phyloP scores from a whole-genome alignment of 164 flowering plant genomes.

The Berberis vulgaris region DNA sequence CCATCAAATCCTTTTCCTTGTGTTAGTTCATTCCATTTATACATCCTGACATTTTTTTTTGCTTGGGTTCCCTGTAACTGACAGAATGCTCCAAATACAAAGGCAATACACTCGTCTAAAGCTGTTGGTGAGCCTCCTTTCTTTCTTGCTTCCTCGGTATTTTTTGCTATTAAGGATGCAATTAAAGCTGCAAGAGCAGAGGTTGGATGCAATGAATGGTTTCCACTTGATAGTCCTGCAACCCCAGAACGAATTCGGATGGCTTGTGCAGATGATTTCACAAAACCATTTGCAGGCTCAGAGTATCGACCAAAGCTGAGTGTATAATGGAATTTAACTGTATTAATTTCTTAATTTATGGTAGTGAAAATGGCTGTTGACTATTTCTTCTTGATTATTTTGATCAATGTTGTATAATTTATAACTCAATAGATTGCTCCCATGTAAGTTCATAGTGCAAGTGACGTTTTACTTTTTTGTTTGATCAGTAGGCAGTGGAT shows the following conservation, averaged over 20 bases:
- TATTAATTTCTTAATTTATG: no score
- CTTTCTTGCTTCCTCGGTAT: slow-evolving; percentile 81
- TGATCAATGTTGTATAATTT: no score
- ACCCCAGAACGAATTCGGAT: slow-evolving; percentile 94
- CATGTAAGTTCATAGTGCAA: no score
- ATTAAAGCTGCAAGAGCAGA: slow-evolving; percentile 80
- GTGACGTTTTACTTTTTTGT: no score
- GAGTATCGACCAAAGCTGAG: slow-evolving; percentile 76
- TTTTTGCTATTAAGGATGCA: slow-evolving; percentile 94
- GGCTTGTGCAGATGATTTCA: slow-evolving; percentile 86
- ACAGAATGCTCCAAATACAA: slow-evolving; percentile 73
- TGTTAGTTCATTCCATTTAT: not conserved
- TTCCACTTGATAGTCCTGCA: slow-evolving; percentile 91
- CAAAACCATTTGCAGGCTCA: slow-evolving; percentile 32
- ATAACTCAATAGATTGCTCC: no score
- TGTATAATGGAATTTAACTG: slow-evolving; percentile 24
- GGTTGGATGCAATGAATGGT: slow-evolving; percentile 61
- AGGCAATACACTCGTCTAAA: slow-evolving; percentile 91
- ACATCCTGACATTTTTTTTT: not conserved
- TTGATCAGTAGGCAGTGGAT: no score
- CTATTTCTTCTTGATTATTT: no score
- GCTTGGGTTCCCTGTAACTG: not conserved
- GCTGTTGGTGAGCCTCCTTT: slow-evolving; percentile 99
- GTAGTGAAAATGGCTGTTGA: no score
- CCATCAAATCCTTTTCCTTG: not conserved